Evolutionary conservation across 2,329 filamentous ascomycete species (phyloP).

Genomic region (Ophiostoma quercus): DNA sequence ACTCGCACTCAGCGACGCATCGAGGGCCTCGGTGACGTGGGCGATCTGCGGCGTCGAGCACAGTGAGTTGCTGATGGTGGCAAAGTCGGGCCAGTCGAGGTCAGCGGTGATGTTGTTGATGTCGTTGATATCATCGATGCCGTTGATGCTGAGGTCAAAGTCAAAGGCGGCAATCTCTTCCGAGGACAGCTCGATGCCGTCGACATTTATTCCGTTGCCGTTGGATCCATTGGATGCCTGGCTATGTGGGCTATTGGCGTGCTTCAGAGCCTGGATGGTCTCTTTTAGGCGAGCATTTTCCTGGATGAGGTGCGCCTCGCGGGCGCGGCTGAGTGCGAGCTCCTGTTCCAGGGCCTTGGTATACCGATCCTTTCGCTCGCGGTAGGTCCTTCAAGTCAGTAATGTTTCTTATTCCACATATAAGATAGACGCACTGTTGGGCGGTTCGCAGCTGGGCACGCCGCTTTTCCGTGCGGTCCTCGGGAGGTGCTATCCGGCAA

Average conservation of each 20-base stretch:
- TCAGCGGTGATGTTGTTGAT: not conserved
- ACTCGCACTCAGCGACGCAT: not conserved
- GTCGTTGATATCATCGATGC: not conserved
- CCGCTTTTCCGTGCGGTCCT: conserved; percentile 22
- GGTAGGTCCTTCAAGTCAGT: conserved; percentile 18
- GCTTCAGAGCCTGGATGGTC: not conserved
- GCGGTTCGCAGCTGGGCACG: conserved; percentile 21
- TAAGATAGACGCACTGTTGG: conserved; percentile 17
- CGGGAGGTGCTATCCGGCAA: conserved; percentile 8
- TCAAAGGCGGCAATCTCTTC: not conserved
- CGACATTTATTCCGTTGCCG: not conserved
- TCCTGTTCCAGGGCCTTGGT: conserved; percentile 23
- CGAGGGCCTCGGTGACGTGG: not conserved
- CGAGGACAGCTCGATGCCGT: not conserved
- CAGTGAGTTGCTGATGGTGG: conserved; percentile 2
- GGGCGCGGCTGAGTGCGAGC: conserved; percentile 17
- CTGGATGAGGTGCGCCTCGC: conserved; percentile 12
- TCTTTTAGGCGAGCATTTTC: conserved; percentile 18
- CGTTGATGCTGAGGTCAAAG: not conserved
- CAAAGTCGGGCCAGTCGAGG: conserved; percentile 1
- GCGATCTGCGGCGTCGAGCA: not conserved
- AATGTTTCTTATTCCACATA: not conserved
- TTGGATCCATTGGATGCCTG: not conserved
- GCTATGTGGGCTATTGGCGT: no score
- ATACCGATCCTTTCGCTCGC: conserved; percentile 23